phyloP scores from a whole-genome alignment of 129 eudicot genomes.

The Escallonia rubra region DNA sequence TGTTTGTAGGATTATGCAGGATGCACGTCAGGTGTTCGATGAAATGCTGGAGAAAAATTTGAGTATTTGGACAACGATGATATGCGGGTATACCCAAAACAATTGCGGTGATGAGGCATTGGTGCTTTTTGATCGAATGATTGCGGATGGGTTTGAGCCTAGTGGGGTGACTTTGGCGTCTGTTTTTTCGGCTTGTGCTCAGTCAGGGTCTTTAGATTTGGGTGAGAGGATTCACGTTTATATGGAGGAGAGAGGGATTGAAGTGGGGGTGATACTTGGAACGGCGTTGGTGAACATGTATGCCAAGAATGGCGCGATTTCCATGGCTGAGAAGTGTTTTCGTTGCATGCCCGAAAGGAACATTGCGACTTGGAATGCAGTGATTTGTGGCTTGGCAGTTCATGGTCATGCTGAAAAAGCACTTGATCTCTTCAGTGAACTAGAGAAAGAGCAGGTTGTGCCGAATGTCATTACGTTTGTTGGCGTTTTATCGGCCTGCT shows the following conservation, averaged over 20 bases:
- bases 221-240: conserved; percentile 63
- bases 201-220: conserved; percentile 54
- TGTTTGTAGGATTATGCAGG: conserved; percentile 24
- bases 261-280: conserved; percentile 55
- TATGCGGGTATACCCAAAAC: conserved; percentile 73
- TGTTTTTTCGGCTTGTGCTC: conserved; percentile 82
- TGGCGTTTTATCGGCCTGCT: conserved; percentile 73
- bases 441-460: conserved; percentile 22
- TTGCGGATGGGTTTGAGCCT: conserved; percentile 46
- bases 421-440: conserved; percentile 27
- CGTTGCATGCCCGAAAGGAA: conserved; percentile 43
- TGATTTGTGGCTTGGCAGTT: conserved; percentile 71
- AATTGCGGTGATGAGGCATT: conserved; percentile 38
- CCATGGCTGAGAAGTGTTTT: conserved; percentile 45
- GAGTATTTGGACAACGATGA: conserved; percentile 72
- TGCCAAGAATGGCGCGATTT: conserved; percentile 63
- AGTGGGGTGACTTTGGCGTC: conserved; percentile 61
- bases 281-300: conserved; percentile 83
- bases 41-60: conserved; percentile 47
- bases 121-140: conserved; percentile 44
- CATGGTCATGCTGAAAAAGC: conserved; percentile 75
- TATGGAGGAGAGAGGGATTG: conserved; percentile 40
- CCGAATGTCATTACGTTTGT: conserved; percentile 65
- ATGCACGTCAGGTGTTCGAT: conserved; percentile 69
- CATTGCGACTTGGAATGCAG: conserved; percentile 65